Evolutionary conservation across 2,329 filamentous ascomycete genomes (phyloP), one percentile per base, ranked within the genome.

Genomic region (Rhynchosporium secalis): DNA sequence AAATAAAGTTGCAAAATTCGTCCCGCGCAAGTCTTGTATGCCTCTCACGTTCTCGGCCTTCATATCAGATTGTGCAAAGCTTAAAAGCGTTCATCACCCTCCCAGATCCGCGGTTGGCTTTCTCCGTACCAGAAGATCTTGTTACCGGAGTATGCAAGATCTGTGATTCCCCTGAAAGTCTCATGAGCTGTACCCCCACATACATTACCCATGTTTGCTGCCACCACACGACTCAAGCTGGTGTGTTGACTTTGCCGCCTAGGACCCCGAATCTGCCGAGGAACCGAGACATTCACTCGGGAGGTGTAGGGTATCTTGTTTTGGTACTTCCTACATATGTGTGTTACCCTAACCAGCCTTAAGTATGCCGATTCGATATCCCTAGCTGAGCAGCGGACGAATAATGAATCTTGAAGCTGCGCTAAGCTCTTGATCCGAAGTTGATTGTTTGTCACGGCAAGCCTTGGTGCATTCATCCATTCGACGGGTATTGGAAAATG

Each of bases 131-230:
- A 58, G 41, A 45, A 8, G 55, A 64, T 61, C 62, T 64, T 61
- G 54, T 64, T 63, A 49, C 47, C 49, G 13, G 43, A 56, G 47
- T 20, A 62, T 64, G 58, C 58, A 64, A 64, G 62, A 64, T 64
- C 62, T 33, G 33, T 38, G 36, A 56, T 62, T 48, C 60, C 33
- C 33, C 60, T 62, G 60, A 58, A 58, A 58, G 48, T 55, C 49
- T 49, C 33, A 29, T 58, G 43, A 38, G 6, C 26, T 49, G 47
- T 46, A 60, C 45, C 58, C 58, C 58, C 58, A 61, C 58, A 49
- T 48, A 13, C 8, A 45, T 56, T 13, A 26, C 54, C 54, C 40
- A 56, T 28, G 28, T n/a, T 33, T 36, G 28, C 26, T 28, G 45
- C 33, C 56, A 40, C 13, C 20, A 12, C 52, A n/a, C 10, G 36